phyloP scores from a whole-genome alignment of 805 yeast genomes.

The Sugiyamaella mastotermitis region DNA sequence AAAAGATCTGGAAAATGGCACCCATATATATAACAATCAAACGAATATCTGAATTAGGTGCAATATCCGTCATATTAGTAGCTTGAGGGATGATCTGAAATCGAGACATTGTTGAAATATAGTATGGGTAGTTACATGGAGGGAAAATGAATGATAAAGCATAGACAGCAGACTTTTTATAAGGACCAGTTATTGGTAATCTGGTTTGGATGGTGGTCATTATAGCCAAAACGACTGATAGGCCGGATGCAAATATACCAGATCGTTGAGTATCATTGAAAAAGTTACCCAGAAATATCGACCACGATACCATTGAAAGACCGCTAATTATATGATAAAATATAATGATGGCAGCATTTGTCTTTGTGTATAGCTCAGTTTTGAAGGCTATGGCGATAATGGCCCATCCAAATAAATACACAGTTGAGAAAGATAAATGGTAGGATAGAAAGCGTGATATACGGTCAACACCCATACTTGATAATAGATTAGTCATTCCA shows the following conservation, averaged over 20 bases:
- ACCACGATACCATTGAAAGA: constrained; percentile 27
- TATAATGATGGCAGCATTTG: constrained; percentile 23
- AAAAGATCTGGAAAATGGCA: constrained; percentile 29
- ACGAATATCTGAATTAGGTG: constrained; percentile 25
- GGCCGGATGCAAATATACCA: constrained; percentile 30
- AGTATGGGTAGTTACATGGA: constrained; percentile 31
- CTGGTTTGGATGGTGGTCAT: constrained; percentile 28
- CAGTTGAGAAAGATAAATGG: constrained; percentile 25
- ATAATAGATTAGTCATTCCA: constrained; percentile 27
- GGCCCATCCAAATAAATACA: constrained; percentile 32
- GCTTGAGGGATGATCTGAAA: constrained; percentile 24
- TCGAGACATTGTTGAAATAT: constrained; percentile 27
- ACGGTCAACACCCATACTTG: constrained; percentile 29
- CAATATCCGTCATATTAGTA: constrained; percentile 21
- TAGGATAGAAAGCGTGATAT: constrained; percentile 25
- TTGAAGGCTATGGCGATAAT: constrained; percentile 24
- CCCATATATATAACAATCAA: constrained; percentile 27
- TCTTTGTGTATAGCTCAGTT: constrained; percentile 22
- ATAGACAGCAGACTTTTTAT: constrained; percentile 23
- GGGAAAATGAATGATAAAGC: constrained; percentile 30
- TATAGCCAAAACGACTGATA: constrained; percentile 28
- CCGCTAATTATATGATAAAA: constrained; percentile 30
- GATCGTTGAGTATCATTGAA: constrained; percentile 29
- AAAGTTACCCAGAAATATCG: constrained; percentile 27
- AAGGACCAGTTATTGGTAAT: constrained; percentile 21